A percentile compares a stretch with the other conserved stretches of the same genome.
Conservation (phyloP, 2,329 filamentous ascomycete species). For the Verticillium nubilum region DNA sequence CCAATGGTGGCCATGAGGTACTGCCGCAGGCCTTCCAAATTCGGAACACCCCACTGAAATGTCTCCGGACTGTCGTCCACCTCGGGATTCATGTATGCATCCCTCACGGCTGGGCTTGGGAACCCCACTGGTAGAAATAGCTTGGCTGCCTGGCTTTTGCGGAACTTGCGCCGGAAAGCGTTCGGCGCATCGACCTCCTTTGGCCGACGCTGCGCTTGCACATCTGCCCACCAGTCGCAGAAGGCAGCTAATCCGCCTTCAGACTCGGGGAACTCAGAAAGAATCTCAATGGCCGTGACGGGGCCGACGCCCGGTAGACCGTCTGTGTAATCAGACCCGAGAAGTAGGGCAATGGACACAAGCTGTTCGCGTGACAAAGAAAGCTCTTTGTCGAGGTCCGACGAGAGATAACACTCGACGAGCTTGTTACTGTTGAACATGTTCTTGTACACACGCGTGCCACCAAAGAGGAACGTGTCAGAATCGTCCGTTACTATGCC, state of each 20-base stretch:
- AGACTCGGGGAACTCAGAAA: slow-evolving; percentile 74
- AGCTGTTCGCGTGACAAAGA: slow-evolving; percentile 81
- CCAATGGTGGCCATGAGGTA: slow-evolving; percentile 92
- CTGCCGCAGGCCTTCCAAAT: slow-evolving; percentile 74
- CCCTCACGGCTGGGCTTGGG: slow-evolving; percentile 69
- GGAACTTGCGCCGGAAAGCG: slow-evolving; percentile 80
- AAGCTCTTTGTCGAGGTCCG: slow-evolving; percentile 83
- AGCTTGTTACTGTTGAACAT: slow-evolving; percentile 99
- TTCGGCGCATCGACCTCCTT: slow-evolving; percentile 56
- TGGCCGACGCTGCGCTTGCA: slow-evolving; percentile 63
- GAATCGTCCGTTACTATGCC: slow-evolving; percentile 97
- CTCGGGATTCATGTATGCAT: slow-evolving; percentile 81
- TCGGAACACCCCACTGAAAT: slow-evolving; percentile 95
- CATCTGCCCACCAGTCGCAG: slow-evolving; percentile 77
- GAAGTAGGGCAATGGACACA: slow-evolving; percentile 82
- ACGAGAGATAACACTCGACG: slow-evolving; percentile 87
- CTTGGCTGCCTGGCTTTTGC: slow-evolving; percentile 71
- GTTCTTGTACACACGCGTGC: slow-evolving; percentile 96
- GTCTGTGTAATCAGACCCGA: slow-evolving; percentile 93
- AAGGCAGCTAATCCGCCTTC: slow-evolving; percentile 62
- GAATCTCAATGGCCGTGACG: slow-evolving; percentile 88
- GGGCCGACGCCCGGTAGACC: slow-evolving; percentile 87
- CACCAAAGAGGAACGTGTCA: slow-evolving; percentile 94
- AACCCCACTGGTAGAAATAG: slow-evolving; percentile 80
- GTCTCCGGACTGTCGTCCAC: slow-evolving; percentile 72